Evolutionary conservation across 73 alveolate genomes (phyloP).

Genomic region (Halteria grandinella): DNA sequence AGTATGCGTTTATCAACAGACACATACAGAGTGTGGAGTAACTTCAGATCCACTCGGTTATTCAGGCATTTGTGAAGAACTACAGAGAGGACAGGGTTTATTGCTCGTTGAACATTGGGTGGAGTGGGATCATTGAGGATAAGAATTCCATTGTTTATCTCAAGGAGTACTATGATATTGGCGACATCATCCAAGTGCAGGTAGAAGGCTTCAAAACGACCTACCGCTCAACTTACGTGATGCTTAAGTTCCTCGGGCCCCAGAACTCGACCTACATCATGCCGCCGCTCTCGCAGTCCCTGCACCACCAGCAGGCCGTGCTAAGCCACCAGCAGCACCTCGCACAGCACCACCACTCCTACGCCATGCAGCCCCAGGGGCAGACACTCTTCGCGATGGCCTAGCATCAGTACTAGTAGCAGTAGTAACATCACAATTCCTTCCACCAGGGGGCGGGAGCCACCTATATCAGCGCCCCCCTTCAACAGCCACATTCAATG

Average conservation of each 20-base stretch:
- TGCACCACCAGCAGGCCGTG: no score
- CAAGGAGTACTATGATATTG: constrained; percentile 36
- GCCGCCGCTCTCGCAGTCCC: constrained; percentile 39
- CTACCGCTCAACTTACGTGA: constrained; percentile 22
- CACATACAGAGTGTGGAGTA: constrained; percentile 11
- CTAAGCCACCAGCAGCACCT: no score
- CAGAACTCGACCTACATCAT: constrained; percentile 20
- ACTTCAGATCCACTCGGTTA: background rate
- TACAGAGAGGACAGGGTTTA: constrained; percentile 52
- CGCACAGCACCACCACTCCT: no score
- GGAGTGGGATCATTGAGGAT: constrained; percentile 54
- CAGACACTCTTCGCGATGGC: no score
- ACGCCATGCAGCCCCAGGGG: no score
- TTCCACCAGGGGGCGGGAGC: no score
- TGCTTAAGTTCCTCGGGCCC: constrained; percentile 30
- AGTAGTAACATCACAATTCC: no score
- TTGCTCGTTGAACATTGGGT: constrained; percentile 61
- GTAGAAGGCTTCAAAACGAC: constrained; percentile 32
- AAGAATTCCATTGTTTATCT: constrained; percentile 17
- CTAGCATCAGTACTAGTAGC: no score
- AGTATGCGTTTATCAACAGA: constrained; percentile 59
- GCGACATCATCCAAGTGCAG: constrained; percentile 44
- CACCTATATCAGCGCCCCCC: no score
- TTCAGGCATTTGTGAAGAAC: constrained; percentile 50
- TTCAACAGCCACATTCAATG: no score